Base-by-base conservation (phyloP, 1,284 basidiomycete genomes). In the Ustilago trichophora region DNA sequence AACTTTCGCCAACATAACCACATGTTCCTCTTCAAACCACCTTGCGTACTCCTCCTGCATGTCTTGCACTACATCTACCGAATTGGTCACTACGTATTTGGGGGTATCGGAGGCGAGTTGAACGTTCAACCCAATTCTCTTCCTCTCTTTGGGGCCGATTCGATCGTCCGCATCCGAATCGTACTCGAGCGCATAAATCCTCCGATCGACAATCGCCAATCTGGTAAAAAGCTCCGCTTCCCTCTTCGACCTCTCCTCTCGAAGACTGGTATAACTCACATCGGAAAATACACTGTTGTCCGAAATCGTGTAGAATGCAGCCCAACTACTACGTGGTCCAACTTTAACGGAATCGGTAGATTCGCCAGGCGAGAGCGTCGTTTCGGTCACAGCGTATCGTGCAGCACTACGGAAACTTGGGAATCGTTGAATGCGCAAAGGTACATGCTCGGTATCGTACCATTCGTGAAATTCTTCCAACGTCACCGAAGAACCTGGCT, bases 361-460 rank as follows among this genome's bases (percentile, higher is more conserved):
- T 1, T 12, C 40, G 5, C n/a, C n/a, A n/a, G 54, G 42, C 3
- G 22, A 15, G 6, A 41, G 2, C 16, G 50, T 19, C 9, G 48
- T 32, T 2, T 40, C 42, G 1, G 41, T 36, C 0, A 70, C 58
- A 6, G 42, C 9, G 24, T 72, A 71, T 1, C 63, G 53, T 3
- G 24, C 55, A 3, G 56, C 63, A 6, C 53, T 50, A 10, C 48
- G 50, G 42, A 70, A 71, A 5, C 51, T 45, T 12, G 25, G 1
- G 19, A 74, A 70, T 10, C 29, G 32, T 4, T 50, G 35, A 10
- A 78, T 78, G 2, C 82, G 76, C 3, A 83, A 52, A 3, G 82
- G 82, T 1, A 83, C 78, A 48, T 83, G 82, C 49, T 83, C 82
- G 50, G 74, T 70, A 62, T 82, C 82, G 72, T 83, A 83, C 82